Percentiles rank a stretch among this genome's conserved stretches.
These are phyloP conservation scores for Aegilops speltoides DNA, from an alignment of 176 grass and related monocot species.

Conservation along the genomic window DNA sequence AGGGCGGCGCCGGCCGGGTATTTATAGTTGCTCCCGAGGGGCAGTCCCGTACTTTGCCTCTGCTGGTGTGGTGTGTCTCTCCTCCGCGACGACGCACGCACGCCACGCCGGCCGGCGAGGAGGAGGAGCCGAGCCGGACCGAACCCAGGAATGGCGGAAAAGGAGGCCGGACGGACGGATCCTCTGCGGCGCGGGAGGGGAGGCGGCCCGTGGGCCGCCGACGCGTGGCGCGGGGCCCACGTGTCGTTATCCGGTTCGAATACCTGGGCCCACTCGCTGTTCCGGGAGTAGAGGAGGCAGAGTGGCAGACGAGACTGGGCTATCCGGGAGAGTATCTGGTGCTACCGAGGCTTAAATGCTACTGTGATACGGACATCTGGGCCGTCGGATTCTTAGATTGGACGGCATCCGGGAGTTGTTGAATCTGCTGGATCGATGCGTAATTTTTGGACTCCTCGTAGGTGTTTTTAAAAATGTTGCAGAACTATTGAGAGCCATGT, in stretches of 20 bases:
- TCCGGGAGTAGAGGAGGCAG: background rate
- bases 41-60: background rate
- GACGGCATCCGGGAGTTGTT: too few species aligned
- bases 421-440: too few species aligned
- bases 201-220: background rate
- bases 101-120: background rate
- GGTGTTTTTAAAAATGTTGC: too few species aligned
- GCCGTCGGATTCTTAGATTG: too few species aligned
- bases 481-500: too few species aligned
- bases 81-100: background rate
- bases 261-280: background rate
- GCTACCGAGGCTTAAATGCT: too few species aligned
- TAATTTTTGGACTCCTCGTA: too few species aligned
- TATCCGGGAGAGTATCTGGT: too few species aligned
- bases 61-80: background rate
- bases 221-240: background rate
- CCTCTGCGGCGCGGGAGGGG: background rate
- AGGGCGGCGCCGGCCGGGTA: background rate
- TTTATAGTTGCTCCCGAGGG: background rate
- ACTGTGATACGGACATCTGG: too few species aligned
- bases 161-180: background rate
- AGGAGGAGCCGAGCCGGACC: background rate
- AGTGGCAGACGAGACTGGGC: background rate
- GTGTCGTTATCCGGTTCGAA: background rate
- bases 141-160: background rate